Evolutionary conservation across 2,329 filamentous ascomycete genomes (phyloP).

Genomic region (Anthostomella pinea): DNA sequence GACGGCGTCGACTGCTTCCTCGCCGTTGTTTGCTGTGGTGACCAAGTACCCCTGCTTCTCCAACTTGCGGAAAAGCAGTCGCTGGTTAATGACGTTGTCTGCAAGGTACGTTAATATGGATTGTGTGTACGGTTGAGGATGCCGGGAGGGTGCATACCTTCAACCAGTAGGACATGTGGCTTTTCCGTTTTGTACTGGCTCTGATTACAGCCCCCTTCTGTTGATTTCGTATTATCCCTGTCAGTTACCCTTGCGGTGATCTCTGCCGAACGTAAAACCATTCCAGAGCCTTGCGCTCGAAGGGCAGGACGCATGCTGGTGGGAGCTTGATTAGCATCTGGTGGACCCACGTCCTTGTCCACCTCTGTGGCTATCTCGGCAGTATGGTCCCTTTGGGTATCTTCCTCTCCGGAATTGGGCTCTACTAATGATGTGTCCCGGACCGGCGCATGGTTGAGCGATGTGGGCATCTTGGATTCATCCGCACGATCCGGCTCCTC

Average conservation of each 20-base stretch:
- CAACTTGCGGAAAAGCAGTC: background rate
- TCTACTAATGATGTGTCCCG: constrained; percentile 5
- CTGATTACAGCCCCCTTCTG: background rate
- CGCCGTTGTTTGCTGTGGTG: background rate
- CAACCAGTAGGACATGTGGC: background rate
- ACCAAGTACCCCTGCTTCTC: background rate
- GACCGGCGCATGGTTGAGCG: background rate
- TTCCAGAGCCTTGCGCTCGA: background rate
- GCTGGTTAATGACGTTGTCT: constrained; percentile 1
- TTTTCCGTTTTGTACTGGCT: background rate
- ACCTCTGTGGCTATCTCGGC: no score
- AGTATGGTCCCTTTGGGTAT: background rate
- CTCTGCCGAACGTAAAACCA: background rate
- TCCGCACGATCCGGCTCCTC: background rate
- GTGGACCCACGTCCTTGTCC: background rate
- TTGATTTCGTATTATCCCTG: background rate
- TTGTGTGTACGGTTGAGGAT: background rate
- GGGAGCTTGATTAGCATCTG: background rate
- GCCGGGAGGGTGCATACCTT: background rate
- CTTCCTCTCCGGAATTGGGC: constrained; percentile 8
- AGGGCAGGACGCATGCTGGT: no score
- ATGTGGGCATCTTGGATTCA: background rate
- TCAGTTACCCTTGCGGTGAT: background rate
- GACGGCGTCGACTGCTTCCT: background rate
- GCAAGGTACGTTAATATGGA: background rate